A percentile compares a stretch with the other conserved stretches of the same genome.
These are phyloP conservation scores for Sporisorium scitamineum DNA, from an alignment of 1,284 basidiomycete genomes.

Conservation along the genomic window DNA sequence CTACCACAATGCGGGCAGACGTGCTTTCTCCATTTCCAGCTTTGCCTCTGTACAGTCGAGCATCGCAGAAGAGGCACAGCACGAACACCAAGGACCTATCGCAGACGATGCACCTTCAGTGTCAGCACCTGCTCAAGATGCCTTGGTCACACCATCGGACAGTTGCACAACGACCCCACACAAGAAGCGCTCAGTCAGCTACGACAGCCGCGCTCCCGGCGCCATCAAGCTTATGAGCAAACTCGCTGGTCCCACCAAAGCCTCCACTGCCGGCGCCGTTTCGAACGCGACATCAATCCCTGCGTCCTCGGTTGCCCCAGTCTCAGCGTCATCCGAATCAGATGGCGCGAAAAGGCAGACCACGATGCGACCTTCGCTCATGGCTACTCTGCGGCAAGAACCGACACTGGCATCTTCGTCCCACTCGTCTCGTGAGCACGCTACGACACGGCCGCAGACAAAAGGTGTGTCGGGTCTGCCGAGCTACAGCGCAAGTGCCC, in stretches of 20 bases:
- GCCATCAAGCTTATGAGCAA: conserved; percentile 27
- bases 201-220: conserved; percentile 24
- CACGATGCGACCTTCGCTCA: conserved; percentile 29
- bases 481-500: conserved; percentile 8
- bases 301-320: background rate
- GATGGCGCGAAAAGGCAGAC: background rate
- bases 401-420: background rate
- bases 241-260: conserved; percentile 16
- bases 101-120: too few species aligned
- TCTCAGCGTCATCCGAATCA: conserved; percentile 2
- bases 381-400: conserved; percentile 33
- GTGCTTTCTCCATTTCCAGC: conserved; percentile 42
- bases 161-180: conserved; percentile 21
- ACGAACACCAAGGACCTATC: background rate
- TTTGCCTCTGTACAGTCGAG: conserved; percentile 30
- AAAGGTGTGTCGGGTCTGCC: conserved; percentile 15
- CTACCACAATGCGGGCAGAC: conserved; percentile 9
- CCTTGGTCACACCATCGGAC: background rate
- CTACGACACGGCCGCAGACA: background rate
- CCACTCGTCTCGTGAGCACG: conserved; percentile 1
- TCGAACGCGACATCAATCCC: background rate
- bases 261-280: conserved; percentile 16
- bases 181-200: conserved; percentile 47
- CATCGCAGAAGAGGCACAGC: conserved; percentile 32
- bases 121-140: background rate